Conservation (phyloP, 176 grass and related monocot species). For the Ananas comosus region DNA sequence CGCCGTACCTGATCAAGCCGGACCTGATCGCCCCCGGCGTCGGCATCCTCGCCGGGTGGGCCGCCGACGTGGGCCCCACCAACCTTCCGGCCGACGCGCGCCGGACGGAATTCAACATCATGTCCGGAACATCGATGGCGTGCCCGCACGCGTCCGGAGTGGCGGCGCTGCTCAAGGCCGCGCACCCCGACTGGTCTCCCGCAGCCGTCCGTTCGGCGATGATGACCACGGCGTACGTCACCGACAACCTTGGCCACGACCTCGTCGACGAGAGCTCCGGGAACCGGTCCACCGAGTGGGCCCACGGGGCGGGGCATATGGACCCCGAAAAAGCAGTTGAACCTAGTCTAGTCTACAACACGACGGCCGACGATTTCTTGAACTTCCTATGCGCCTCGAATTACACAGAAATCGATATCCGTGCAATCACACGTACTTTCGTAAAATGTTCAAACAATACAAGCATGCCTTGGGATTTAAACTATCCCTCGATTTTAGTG, state of each 20-base stretch:
- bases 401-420: not conserved
- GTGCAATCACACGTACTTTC: not conserved
- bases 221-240: constrained; percentile 38
- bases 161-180: constrained; percentile 28
- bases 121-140: constrained; percentile 41
- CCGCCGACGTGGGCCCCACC: constrained; percentile 8
- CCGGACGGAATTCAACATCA: constrained; percentile 32
- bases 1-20: constrained; percentile 43
- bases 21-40: constrained; percentile 52
- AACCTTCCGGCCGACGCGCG: constrained; percentile 20
- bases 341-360: constrained; percentile 22
- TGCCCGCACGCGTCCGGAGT: constrained; percentile 39
- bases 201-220: constrained; percentile 35
- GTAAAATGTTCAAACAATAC: not conserved
- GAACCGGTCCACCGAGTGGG: constrained; percentile 5
- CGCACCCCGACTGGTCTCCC: constrained; percentile 33
- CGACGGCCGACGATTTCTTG: constrained; percentile 10
- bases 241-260: constrained; percentile 14
- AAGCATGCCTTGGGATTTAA: constrained; percentile 3
- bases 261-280: constrained; percentile 7
- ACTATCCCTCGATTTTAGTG: constrained; percentile 15
- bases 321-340: constrained; percentile 32
- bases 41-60: constrained; percentile 51
- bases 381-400: constrained; percentile 15
- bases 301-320: constrained; percentile 30